Evolutionary conservation across 2,329 filamentous ascomycete species (phyloP).

Genomic region (Fusarium hainanense): DNA sequence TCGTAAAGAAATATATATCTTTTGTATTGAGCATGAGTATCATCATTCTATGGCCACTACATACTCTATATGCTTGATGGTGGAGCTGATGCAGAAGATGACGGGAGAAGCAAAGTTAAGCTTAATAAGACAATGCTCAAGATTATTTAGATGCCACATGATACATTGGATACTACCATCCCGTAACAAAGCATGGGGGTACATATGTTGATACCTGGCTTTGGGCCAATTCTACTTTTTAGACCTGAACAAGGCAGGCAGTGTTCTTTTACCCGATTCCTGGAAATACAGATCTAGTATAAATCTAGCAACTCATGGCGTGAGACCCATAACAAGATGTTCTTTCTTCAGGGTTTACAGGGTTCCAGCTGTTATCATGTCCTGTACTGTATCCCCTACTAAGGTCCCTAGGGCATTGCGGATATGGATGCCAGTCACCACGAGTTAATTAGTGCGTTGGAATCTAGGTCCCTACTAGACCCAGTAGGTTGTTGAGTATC

Average conservation of each 20-base stretch:
- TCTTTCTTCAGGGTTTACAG: background rate
- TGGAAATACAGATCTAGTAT: constrained; percentile 34
- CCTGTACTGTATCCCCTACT: background rate
- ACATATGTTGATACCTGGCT: constrained; percentile 1
- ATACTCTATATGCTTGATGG: background rate
- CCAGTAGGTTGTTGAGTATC: background rate
- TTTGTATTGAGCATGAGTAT: background rate
- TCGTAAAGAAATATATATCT: background rate
- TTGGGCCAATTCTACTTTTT: constrained; percentile 9
- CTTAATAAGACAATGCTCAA: background rate
- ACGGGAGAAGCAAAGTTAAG: background rate
- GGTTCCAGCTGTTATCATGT: background rate
- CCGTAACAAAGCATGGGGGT: background rate
- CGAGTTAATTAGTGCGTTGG: background rate
- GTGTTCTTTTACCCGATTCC: background rate
- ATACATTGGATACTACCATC: background rate
- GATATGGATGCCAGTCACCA: background rate
- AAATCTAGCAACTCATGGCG: background rate
- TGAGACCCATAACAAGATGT: background rate
- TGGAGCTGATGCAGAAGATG: background rate
- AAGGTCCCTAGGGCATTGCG: background rate
- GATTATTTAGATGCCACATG: background rate
- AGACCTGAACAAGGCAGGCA: constrained; percentile 2
- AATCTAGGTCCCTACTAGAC: background rate
- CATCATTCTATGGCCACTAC: background rate